Evolutionary conservation across 208 protist species (phyloP).

Genomic region (Acanthamoeba sp.): DNA sequence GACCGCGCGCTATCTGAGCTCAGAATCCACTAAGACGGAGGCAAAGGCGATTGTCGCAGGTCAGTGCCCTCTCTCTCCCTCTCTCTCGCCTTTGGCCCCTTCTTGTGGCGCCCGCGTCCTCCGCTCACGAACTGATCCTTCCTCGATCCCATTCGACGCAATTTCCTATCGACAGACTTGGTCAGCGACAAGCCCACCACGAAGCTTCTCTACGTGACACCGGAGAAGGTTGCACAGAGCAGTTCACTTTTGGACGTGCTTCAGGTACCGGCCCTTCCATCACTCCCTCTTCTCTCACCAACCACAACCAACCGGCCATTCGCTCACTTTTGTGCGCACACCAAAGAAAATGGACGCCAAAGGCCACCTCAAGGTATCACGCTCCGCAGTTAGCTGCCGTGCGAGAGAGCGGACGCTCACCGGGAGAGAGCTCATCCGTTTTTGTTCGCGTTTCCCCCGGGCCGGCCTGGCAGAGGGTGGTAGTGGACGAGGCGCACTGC

Average conservation of each 20-base stretch:
- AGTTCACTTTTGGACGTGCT: slow-evolving; percentile 75
- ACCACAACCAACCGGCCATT: too few species aligned
- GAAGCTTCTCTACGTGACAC: slow-evolving; percentile 91
- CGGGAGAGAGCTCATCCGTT: too few species aligned
- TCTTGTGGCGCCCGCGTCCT: too few species aligned
- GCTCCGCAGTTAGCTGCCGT: too few species aligned
- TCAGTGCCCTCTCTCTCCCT: neutral
- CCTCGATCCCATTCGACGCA: too few species aligned
- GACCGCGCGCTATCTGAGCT: neutral
- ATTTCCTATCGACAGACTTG: too few species aligned
- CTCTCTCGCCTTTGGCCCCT: neutral
- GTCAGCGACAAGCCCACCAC: slow-evolving; percentile 3
- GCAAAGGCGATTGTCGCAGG: neutral
- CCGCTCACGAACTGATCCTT: neutral
- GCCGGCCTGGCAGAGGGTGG: slow-evolving; percentile 82
- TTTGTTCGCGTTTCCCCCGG: too few species aligned
- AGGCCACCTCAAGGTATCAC: slow-evolving; percentile 34
- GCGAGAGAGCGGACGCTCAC: neutral
- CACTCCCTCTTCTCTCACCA: neutral
- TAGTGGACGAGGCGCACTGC: slow-evolving; percentile 95
- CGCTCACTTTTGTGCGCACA: too few species aligned
- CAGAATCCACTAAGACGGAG: neutral
- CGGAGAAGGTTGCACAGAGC: slow-evolving; percentile 87
- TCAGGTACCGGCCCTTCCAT: neutral
- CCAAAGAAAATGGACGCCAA: slow-evolving; percentile 69